Conservation (phyloP, 2,329 filamentous ascomycete species). For the Ascocoryne sarcoides region DNA sequence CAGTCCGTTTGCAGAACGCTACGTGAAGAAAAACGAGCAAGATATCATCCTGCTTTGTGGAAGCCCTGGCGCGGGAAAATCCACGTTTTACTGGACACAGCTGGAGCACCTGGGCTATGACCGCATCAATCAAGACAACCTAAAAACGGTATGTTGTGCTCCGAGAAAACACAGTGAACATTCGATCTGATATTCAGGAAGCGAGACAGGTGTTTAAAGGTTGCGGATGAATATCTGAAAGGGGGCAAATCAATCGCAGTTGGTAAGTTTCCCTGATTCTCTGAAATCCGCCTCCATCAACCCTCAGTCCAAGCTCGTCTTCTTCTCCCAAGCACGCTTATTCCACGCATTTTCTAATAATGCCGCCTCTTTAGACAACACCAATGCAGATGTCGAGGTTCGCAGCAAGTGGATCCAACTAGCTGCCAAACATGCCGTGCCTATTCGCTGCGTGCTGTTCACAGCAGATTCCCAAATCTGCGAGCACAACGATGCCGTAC, state of each 20-base stretch:
- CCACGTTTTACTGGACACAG: conserved; percentile 75
- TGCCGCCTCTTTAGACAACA: conserved; percentile 62
- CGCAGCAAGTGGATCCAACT: conserved; percentile 71
- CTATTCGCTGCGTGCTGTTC: conserved; percentile 82
- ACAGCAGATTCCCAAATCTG: conserved; percentile 54
- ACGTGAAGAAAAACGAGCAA: conserved; percentile 50
- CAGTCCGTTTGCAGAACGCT: conserved; percentile 2
- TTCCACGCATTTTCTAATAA: too few relatives aligned
- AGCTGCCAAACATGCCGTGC: conserved; percentile 59
- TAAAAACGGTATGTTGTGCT: conserved; percentile 55
- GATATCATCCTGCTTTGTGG: conserved; percentile 85
- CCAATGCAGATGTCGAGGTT: conserved; percentile 76
- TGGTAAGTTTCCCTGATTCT: conserved; percentile 44
- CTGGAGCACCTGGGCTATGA: conserved; percentile 72
- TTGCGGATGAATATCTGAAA: conserved; percentile 55
- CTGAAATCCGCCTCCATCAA: too few relatives aligned
- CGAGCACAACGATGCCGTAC: conserved; percentile 81
- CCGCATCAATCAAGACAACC: conserved; percentile 80
- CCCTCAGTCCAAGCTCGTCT: too few relatives aligned
- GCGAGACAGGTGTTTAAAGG: conserved; percentile 60
- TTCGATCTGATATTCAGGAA: too few relatives aligned
- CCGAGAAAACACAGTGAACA: too few relatives aligned
- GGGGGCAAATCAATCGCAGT: conserved; percentile 64
- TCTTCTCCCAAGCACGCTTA: too few relatives aligned
- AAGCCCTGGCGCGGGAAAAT: conserved; percentile 84